A percentile compares a stretch with the other conserved stretches of the same genome.
Conservation (phyloP, 139 green algal species). For the Nannochloris sp. region DNA sequence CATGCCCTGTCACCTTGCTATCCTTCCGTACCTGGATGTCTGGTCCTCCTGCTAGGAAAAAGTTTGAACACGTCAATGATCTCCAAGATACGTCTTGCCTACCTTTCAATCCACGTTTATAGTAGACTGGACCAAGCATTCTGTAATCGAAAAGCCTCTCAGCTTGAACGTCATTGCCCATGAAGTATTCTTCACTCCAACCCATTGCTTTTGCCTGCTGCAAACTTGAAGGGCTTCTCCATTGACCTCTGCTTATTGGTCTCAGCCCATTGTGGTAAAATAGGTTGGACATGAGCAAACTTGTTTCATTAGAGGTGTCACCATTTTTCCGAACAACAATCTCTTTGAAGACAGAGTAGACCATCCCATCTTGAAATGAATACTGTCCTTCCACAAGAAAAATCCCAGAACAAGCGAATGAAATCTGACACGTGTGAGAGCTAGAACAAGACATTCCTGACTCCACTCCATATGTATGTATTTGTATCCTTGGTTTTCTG, state of each 20-base stretch:
- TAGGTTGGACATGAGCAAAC: neutral
- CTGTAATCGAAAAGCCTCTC: conserved; percentile 61
- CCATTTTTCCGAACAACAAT: neutral
- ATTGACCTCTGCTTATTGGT: conserved; percentile 30
- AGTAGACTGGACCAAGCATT: conserved; percentile 13
- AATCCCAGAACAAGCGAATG: conserved; percentile 7
- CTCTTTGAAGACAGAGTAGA: neutral
- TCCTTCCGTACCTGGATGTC: too few species aligned
- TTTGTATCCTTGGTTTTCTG: too few species aligned
- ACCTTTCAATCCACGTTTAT: too few species aligned
- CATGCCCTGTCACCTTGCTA: too few species aligned
- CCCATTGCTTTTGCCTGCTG: conserved; percentile 15
- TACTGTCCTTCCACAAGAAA: conserved; percentile 34
- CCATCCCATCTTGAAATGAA: conserved; percentile 5
- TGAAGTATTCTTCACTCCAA: conserved; percentile 18
- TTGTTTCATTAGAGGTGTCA: neutral
- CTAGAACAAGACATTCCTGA: neutral
- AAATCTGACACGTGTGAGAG: neutral
- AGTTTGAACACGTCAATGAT: too few species aligned
- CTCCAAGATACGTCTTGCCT: too few species aligned
- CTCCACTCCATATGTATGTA: too few species aligned
- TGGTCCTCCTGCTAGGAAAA: too few species aligned
- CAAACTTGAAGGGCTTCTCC: conserved; percentile 11
- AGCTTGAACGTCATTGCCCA: conserved; percentile 41
- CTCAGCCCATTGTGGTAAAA: conserved; percentile 9